Evolutionary conservation across 2,329 filamentous ascomycete genomes (phyloP).

Genomic region (Ascochyta clinopodiicola): DNA sequence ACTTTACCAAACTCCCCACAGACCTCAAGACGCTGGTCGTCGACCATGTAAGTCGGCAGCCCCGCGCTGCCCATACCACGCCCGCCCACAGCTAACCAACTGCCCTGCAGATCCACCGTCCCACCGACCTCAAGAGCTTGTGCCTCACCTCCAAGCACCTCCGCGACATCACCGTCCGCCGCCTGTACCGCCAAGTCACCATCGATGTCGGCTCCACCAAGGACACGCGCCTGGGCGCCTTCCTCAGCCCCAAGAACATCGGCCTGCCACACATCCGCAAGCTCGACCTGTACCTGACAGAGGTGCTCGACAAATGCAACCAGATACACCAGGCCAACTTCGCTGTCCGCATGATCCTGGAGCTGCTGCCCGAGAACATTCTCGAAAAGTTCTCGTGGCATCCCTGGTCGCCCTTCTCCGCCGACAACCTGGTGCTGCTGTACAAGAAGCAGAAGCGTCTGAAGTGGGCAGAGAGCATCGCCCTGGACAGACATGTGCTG

Average conservation of each 20-base stretch:
- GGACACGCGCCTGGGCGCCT: constrained; percentile 53
- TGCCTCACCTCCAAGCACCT: constrained; percentile 57
- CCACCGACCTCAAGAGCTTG: constrained; percentile 56
- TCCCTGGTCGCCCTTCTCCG: constrained; percentile 56
- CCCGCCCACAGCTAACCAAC: constrained; percentile 3
- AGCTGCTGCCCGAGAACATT: constrained; percentile 57
- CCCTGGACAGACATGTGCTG: constrained; percentile 52
- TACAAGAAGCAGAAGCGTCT: constrained; percentile 58
- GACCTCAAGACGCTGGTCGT: constrained; percentile 51
- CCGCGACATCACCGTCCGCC: constrained; percentile 54
- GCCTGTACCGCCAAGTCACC: constrained; percentile 55
- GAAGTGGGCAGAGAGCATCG: constrained; percentile 57
- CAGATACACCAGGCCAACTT: constrained; percentile 56
- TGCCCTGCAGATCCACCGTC: constrained; percentile 49
- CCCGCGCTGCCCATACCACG: not conserved
- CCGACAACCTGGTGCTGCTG: constrained; percentile 56
- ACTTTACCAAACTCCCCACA: constrained; percentile 45
- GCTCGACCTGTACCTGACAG: constrained; percentile 55
- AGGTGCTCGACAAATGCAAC: constrained; percentile 53
- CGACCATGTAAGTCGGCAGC: constrained; percentile 42
- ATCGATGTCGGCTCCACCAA: constrained; percentile 55
- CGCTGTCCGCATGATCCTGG: constrained; percentile 56
- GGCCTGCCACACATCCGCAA: constrained; percentile 56
- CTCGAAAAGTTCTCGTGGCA: constrained; percentile 60
- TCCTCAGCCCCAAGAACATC: constrained; percentile 56